A percentile compares a stretch with the other conserved stretches of the same genome.
phyloP scores from a whole-genome alignment of 2,329 filamentous ascomycete genomes.

The Thelonectria rubi region DNA sequence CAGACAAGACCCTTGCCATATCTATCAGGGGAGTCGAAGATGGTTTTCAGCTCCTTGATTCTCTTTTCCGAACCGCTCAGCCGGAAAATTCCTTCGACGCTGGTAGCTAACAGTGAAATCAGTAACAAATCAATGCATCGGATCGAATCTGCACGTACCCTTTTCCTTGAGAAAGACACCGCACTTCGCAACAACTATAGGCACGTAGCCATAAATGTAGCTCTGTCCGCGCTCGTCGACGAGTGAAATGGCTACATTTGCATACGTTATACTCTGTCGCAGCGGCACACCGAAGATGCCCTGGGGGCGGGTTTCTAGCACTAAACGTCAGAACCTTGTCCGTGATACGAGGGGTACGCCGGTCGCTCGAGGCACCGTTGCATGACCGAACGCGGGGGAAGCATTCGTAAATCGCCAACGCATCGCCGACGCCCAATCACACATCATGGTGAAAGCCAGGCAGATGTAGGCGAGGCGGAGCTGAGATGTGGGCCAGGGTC shows the following conservation, averaged over 20 bases:
- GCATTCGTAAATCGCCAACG: background rate
- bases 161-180: conserved; percentile 98
- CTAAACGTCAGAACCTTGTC: conserved; percentile 33
- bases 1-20: conserved; percentile 98
- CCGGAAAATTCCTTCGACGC: conserved; percentile 95
- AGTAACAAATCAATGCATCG: conserved; percentile 24
- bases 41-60: conserved; percentile 92
- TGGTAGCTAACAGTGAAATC: conserved; percentile 72
- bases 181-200: conserved; percentile 97
- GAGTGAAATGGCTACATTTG: conserved; percentile 96
- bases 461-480: conserved; percentile 2
- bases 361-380: background rate
- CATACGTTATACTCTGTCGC: conserved; percentile 94
- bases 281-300: conserved; percentile 96
- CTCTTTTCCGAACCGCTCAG: conserved; percentile 96
- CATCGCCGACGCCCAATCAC: background rate
- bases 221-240: conserved; percentile 92
- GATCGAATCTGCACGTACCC: conserved; percentile 65
- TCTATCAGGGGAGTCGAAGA: conserved; percentile 93
- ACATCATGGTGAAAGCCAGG: conserved; percentile 13
- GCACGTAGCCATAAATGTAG: conserved; percentile 98
- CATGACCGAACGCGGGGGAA: conserved; percentile 15
- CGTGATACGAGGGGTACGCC: background rate
- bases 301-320: conserved; percentile 60
- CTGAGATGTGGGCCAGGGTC: conserved; percentile 4